Evolutionary conservation across 1,139 yeast genomes (phyloP).

Genomic region (Candida glucosophila): DNA sequence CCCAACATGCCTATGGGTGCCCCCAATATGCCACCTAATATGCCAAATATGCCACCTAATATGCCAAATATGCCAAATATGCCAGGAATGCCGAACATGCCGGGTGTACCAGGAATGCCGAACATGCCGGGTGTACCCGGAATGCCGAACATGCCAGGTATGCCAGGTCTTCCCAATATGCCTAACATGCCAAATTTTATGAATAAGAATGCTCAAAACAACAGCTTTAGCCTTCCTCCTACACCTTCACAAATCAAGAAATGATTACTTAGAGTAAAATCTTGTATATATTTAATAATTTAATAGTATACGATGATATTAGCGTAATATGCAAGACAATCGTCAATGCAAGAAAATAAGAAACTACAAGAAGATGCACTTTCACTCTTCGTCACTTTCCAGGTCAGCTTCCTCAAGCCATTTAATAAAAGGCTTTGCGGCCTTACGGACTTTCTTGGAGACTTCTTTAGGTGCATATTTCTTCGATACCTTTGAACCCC

Average conservation of each 20-base stretch:
- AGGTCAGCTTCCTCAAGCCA: constrained; percentile 94
- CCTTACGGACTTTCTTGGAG: constrained; percentile 89
- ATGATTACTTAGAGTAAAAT: constrained; percentile 1
- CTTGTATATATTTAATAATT: background rate
- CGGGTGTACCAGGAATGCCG: constrained; percentile 10
- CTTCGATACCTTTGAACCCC: constrained; percentile 92
- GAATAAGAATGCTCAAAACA: constrained; percentile 5
- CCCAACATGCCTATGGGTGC: constrained; percentile 9
- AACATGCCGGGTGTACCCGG: constrained; percentile 7
- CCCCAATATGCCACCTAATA: constrained; percentile 8
- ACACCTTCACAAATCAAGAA: constrained; percentile 9
- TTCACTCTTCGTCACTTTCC: constrained; percentile 50
- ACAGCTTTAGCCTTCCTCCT: constrained; percentile 8
- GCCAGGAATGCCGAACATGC: constrained; percentile 8
- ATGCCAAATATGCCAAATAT: constrained; percentile 9
- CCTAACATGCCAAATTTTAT: constrained; percentile 11
- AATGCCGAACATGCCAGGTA: constrained; percentile 7
- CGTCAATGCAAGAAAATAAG: no score
- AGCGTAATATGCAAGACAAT: no score
- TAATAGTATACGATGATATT: no score
- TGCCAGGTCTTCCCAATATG: constrained; percentile 8
- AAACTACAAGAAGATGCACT: no score
- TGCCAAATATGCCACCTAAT: constrained; percentile 10
- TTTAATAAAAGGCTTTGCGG: constrained; percentile 89
- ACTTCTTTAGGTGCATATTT: constrained; percentile 89